Percentiles rank a stretch among this genome's conserved stretches.
Conservation (phyloP, 805 yeast species). For the Millerozyma acaciae region DNA sequence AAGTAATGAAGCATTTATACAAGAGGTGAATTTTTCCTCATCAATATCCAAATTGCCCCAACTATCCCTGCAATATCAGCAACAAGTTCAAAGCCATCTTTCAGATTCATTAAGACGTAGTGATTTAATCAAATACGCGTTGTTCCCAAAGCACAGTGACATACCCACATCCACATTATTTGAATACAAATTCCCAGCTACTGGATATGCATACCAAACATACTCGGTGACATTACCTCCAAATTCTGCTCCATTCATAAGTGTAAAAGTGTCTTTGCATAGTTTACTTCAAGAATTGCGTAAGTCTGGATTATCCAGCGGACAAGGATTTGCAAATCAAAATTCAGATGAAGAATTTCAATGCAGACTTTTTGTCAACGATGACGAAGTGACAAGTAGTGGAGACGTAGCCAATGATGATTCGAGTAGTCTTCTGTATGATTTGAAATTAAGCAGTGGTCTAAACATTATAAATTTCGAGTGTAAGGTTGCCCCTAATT, state of each 20-base stretch:
- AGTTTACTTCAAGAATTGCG: slow-evolving; percentile 27
- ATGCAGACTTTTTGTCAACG: slow-evolving; percentile 35
- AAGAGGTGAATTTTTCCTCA: slow-evolving; percentile 34
- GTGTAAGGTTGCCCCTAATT: slow-evolving; percentile 38
- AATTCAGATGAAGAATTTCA: slow-evolving; percentile 40
- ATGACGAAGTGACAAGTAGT: slow-evolving; percentile 32
- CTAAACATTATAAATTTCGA: slow-evolving; percentile 38
- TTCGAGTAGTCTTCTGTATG: slow-evolving; percentile 26
- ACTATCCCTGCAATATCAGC: slow-evolving; percentile 13
- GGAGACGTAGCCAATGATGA: slow-evolving; percentile 30
- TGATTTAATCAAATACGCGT: slow-evolving; percentile 22
- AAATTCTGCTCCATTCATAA: slow-evolving; percentile 31
- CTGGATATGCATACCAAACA: slow-evolving; percentile 37
- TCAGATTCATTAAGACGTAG: slow-evolving; percentile 17
- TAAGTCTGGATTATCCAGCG: slow-evolving; percentile 28
- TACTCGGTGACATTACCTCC: slow-evolving; percentile 36
- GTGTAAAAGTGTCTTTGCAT: slow-evolving; percentile 35
- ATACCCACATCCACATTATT: slow-evolving; percentile 29
- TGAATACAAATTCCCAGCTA: slow-evolving; percentile 35
- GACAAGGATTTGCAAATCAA: slow-evolving; percentile 28
- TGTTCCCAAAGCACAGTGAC: slow-evolving; percentile 30
- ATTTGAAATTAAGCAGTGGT: slow-evolving; percentile 37
- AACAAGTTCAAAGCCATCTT: slow-evolving; percentile 6
- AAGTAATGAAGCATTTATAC: slow-evolving; percentile 32
- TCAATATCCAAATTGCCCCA: slow-evolving; percentile 12